Evolutionary conservation across 495 filamentous ascomycete genomes (phyloP).

Genomic region (Beverwykella pulmonaria): DNA sequence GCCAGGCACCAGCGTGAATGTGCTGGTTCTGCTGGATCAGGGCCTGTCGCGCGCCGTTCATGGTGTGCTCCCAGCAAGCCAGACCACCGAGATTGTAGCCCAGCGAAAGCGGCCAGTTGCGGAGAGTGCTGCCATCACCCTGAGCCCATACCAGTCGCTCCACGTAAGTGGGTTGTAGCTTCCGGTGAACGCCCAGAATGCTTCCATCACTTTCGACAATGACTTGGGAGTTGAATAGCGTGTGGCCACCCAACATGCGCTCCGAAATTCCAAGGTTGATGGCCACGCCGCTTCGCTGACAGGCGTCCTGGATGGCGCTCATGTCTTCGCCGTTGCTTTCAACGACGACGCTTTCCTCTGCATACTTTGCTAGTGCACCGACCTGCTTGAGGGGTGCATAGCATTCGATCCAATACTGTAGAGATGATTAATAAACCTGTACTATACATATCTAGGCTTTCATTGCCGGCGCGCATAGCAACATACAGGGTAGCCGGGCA

Average conservation of each 20-base stretch:
- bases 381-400: conserved; percentile 34
- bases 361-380: conserved; percentile 37
- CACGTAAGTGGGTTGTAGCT: conserved; percentile 54
- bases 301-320: conserved; percentile 44
- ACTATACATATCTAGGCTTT: background rate
- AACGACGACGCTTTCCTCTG: conserved; percentile 46
- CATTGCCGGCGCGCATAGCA: background rate
- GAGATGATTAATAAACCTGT: conserved; percentile 1
- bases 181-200: conserved; percentile 53
- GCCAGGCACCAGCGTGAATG: conserved; percentile 50
- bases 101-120: conserved; percentile 26
- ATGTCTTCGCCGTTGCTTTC: conserved; percentile 40
- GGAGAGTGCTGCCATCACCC: conserved; percentile 48
- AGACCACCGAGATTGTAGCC: conserved; percentile 51
- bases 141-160: conserved; percentile 53
- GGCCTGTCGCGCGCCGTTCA: conserved; percentile 50
- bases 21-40: conserved; percentile 48
- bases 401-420: conserved; percentile 34
- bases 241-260: conserved; percentile 46
- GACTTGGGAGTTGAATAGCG: conserved; percentile 52
- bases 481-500: conserved; percentile 37
- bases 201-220: conserved; percentile 47
- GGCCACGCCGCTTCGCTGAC: conserved; percentile 38
- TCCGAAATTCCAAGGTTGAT: conserved; percentile 49
- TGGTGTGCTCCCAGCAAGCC: conserved; percentile 57